phyloP scores from a whole-genome alignment of 345 rosid species.

The Cardamine occulta region DNA sequence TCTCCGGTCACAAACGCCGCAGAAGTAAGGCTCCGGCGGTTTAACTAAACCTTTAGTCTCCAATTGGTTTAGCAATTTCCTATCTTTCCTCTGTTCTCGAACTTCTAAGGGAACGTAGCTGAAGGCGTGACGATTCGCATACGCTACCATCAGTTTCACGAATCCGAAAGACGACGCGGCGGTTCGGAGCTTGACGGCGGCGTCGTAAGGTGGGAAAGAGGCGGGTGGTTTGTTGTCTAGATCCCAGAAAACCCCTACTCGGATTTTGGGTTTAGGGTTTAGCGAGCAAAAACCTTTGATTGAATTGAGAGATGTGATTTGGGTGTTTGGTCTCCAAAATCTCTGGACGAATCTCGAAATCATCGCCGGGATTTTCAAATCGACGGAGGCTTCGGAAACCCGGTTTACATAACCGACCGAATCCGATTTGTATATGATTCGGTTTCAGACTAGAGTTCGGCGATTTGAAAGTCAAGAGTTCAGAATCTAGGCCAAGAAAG shows the following conservation, averaged over 20 bases:
- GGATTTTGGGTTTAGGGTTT: constrained; percentile 42
- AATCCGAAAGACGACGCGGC: constrained; percentile 67
- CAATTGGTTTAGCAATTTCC: constrained; percentile 58
- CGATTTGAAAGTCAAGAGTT: neutral
- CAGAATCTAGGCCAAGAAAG: neutral
- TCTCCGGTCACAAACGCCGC: constrained; percentile 79
- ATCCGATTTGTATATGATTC: neutral
- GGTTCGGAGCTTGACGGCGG: constrained; percentile 68
- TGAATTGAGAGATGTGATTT: constrained; percentile 33
- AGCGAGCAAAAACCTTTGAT: constrained; percentile 38
- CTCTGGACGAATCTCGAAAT: constrained; percentile 2
- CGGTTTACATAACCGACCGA: neutral
- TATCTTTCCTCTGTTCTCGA: constrained; percentile 62
- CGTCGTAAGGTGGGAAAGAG: constrained; percentile 67
- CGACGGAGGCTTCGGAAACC: neutral
- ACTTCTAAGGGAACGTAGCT: constrained; percentile 62
- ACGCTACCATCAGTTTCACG: constrained; percentile 67
- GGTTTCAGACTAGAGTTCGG: neutral
- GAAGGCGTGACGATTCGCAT: constrained; percentile 71
- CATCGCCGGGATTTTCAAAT: constrained; percentile 23
- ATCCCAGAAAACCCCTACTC: constrained; percentile 86
- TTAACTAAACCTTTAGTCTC: constrained; percentile 67
- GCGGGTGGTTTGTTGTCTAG: constrained; percentile 81
- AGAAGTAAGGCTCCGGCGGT: constrained; percentile 60
- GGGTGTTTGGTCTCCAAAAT: constrained; percentile 19